Conservation (phyloP, 2,329 filamentous ascomycete species). For the Aspergillus flavus region DNA sequence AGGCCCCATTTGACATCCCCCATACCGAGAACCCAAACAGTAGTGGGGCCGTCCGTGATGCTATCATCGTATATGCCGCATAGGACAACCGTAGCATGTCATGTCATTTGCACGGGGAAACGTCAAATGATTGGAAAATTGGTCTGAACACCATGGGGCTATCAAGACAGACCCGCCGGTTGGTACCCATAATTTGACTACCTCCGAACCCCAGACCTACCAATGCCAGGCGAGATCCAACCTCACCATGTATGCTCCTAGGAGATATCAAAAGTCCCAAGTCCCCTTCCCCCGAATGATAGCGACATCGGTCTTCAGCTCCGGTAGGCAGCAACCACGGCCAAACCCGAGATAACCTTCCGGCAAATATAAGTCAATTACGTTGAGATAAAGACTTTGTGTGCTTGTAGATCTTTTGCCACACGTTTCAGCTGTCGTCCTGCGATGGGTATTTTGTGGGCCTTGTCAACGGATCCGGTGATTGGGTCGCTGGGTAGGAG, state of each 20-base stretch:
- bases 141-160: background rate
- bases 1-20: conserved; percentile 6
- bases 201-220: background rate
- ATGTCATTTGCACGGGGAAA: background rate
- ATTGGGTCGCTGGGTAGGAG: conserved; percentile 5
- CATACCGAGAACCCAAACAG: background rate
- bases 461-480: conserved; percentile 5
- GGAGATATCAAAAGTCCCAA: background rate
- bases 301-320: conserved; percentile 17
- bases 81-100: background rate
- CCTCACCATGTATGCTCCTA: background rate
- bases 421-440: conserved; percentile 24
- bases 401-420: conserved; percentile 14
- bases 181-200: background rate
- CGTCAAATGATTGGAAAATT: background rate
- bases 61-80: background rate
- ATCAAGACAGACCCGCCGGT: background rate
- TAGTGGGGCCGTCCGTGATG: background rate
- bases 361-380: background rate
- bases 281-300: background rate
- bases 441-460: conserved; percentile 8
- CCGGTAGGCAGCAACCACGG: conserved; percentile 11
- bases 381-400: conserved; percentile 7
- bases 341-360: background rate
- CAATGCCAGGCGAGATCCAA: background rate